Conservation (phyloP, 228 moss, liverwort and hornwort genomes). For the Sphagnum fallax region DNA sequence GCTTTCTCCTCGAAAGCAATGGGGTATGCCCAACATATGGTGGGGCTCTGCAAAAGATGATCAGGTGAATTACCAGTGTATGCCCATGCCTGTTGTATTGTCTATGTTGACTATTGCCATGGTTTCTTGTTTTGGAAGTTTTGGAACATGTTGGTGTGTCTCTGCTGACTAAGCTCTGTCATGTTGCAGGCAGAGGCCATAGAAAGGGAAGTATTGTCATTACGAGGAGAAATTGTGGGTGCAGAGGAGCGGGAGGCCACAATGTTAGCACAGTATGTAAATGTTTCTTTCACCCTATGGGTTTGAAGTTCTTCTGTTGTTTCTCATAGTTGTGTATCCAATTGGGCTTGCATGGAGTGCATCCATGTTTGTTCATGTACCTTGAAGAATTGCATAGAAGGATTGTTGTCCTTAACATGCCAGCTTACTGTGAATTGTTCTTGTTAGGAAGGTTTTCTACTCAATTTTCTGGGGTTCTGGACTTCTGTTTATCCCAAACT, state of each 20-base stretch:
- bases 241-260: slow-evolving; percentile 92
- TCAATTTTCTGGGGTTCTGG: no score
- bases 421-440: no score
- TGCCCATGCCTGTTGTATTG: slow-evolving; percentile 1
- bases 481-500: no score
- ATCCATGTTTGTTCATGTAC: no score
- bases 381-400: no score
- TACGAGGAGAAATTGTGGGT: slow-evolving; percentile 92
- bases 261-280: slow-evolving; percentile 75
- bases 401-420: no score
- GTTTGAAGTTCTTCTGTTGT: neutral
- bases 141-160: neutral
- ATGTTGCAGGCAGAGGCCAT: slow-evolving; percentile 75
- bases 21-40: slow-evolving; percentile 82
- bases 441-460: no score
- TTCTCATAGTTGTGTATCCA: neutral
- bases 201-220: slow-evolving; percentile 78
- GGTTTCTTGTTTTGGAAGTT: neutral
- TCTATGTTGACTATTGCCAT: neutral
- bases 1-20: slow-evolving; percentile 77
- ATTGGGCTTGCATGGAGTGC: no score
- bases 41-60: slow-evolving; percentile 86
- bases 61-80: slow-evolving; percentile 56
- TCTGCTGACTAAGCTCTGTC: no score
- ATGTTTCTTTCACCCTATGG: neutral